These are phyloP conservation scores for Saccharomycopsis amapae DNA, from an alignment of 805 yeast genomes.

Conservation along the genomic window DNA sequence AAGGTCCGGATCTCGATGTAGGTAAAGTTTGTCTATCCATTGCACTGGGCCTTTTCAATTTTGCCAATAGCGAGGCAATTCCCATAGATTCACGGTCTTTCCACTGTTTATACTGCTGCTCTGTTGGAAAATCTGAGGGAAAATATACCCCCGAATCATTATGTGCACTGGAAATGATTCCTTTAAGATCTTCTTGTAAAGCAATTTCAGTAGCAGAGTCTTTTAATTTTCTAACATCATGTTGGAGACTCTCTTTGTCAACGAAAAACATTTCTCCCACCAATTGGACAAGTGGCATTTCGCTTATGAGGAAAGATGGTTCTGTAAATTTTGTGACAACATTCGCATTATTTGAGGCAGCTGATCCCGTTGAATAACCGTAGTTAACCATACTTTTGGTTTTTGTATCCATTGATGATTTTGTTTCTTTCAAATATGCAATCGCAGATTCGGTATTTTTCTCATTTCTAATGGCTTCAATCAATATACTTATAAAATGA, in stretches of 20 bases:
- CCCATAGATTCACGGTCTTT: conserved; percentile 32
- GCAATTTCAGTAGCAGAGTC: conserved; percentile 32
- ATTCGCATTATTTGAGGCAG: conserved; percentile 26
- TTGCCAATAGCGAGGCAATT: conserved; percentile 27
- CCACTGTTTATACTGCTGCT: conserved; percentile 35
- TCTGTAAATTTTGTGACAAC: conserved; percentile 26
- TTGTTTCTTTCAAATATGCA: conserved; percentile 30
- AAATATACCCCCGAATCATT: conserved; percentile 28
- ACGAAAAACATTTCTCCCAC: conserved; percentile 44
- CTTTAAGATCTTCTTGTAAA: conserved; percentile 29
- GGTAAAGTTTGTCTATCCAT: conserved; percentile 10
- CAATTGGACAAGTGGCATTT: conserved; percentile 46
- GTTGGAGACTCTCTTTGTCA: conserved; percentile 44
- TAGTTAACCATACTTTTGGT: not conserved
- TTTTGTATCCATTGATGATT: not conserved
- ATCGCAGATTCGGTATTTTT: conserved; percentile 31
- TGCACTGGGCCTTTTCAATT: conserved; percentile 20
- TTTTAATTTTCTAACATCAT: conserved; percentile 41
- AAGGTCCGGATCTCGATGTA: conserved; percentile 17
- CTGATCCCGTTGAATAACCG: conserved; percentile 25
- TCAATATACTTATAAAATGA: conserved; percentile 31
- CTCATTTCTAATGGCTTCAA: conserved; percentile 29
- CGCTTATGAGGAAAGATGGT: conserved; percentile 48
- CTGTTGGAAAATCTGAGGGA: conserved; percentile 32
- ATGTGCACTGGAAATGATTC: conserved; percentile 22